Evolutionary conservation across 495 filamentous ascomycete species (phyloP), one percentile per base, ranked within the genome.

Genomic region (Tuber melanosporum): DNA sequence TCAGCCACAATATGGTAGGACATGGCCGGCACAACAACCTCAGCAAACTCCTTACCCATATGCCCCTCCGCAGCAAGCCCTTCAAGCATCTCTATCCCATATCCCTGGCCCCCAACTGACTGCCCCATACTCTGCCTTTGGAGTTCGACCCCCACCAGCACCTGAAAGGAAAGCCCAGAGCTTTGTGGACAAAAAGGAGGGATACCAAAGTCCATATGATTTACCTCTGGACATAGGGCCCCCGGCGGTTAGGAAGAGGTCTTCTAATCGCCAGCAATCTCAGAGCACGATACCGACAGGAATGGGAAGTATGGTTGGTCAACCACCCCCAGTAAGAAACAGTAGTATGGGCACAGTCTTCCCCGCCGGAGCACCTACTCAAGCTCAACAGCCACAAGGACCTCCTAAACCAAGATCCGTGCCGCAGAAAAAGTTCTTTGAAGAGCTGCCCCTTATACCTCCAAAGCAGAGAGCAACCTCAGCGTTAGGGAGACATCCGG

Each of bases 191-290:
- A 95, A 94, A 78, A 98, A 96, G 84, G 91, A 94, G 66, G 94
- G 95, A 15, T 99, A 98, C 83, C 88, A 90, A 45, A 97, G 94
- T 41, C 95, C 95, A 6, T 99, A 97, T 80, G 95, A 99, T 84
- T 88, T 99, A 6, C 95, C 95, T 3, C 93, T 96, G 85, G 95
- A 97, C 71, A 87, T 98, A 22, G 87, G 91, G 26, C 91, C 91
- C 44, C 88, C 71, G 3, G 39, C 62, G 39, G 70, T 75, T 10
- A 77, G 79, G 26, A 77, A 74, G 89, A 85, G 90, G 89, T 85
- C 85, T 88, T 74, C 83, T 84, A 71, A 88, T 85, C 74, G 84
- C 84, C 72, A 86, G 86, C 66, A 85, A 86, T 52, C 84, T 82
- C 71, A 84, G 83, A 70, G 78, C 79, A 66, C 80, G 74, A 74